Conservation (phyloP, 2,329 filamentous ascomycete genomes). For the Fusarium nurragi region DNA sequence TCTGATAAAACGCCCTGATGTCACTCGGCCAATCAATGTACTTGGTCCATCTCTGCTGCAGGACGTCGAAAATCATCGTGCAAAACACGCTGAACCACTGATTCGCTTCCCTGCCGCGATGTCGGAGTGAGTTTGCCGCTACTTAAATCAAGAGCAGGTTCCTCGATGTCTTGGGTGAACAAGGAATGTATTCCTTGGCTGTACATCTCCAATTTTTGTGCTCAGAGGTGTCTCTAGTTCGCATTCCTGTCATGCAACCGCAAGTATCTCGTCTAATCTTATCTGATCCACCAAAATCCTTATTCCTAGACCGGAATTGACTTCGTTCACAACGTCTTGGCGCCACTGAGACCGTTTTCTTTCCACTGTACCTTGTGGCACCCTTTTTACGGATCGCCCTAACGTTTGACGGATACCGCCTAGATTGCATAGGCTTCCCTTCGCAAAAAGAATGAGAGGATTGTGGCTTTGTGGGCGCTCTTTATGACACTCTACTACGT, state of each 20-base stretch:
- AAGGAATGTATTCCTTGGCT: background rate
- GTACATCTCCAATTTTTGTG: background rate
- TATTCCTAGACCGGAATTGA: background rate
- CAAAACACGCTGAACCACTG: background rate
- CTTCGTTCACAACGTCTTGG: background rate
- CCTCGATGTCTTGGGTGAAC: background rate
- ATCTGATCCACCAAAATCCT: conserved; percentile 12
- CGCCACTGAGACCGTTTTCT: background rate
- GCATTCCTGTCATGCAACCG: background rate
- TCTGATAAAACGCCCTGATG: background rate
- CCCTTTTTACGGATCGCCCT: no score
- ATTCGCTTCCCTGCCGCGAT: background rate
- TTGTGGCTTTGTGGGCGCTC: no score
- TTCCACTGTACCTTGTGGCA: background rate
- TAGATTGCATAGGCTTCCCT: no score
- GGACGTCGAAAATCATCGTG: background rate
- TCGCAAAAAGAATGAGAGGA: no score
- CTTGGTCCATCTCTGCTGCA: conserved; percentile 4
- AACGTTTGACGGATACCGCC: no score
- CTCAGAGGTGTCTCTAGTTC: background rate
- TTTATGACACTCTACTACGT: no score
- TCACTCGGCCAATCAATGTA: background rate
- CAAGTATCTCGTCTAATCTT: conserved; percentile 7
- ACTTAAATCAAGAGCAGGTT: background rate
- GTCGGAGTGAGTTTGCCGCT: background rate